A percentile compares a stretch with the other conserved stretches of the same genome.
Evolutionary conservation across 1,284 basidiomycete genomes (phyloP).

Genomic region (Cutaneotrichosporon cavernicola): DNA sequence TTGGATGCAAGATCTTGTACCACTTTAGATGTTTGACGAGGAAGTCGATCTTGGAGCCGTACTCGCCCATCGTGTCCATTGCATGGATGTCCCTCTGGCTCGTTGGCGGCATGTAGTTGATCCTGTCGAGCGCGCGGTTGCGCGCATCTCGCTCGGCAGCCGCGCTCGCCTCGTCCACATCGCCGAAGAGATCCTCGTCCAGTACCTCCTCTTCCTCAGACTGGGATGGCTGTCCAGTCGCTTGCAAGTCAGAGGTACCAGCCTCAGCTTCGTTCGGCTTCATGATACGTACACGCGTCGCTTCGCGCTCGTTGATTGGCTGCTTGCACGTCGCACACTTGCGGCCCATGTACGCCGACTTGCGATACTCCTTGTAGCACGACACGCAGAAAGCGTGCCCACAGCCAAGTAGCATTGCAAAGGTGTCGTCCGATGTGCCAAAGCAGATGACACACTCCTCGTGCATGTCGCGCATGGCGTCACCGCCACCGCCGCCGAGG

Average conservation of each 20-base stretch:
- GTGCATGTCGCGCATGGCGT: slow-evolving; percentile 29
- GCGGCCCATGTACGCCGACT: slow-evolving; percentile 25
- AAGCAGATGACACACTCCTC: slow-evolving; percentile 51
- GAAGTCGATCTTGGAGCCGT: slow-evolving; percentile 52
- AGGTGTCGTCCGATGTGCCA: slow-evolving; percentile 43
- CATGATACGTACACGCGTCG: slow-evolving; percentile 57
- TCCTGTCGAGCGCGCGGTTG: slow-evolving; percentile 29
- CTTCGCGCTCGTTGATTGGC: slow-evolving; percentile 6
- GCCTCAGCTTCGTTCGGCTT: background rate
- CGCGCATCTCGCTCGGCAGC: slow-evolving; percentile 14
- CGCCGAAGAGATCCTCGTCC: slow-evolving; percentile 11
- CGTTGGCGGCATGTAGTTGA: slow-evolving; percentile 33
- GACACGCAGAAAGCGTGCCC: slow-evolving; percentile 50
- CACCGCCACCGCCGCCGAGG: slow-evolving; percentile 29
- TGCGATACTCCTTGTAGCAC: slow-evolving; percentile 41
- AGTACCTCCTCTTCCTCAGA: slow-evolving; percentile 7
- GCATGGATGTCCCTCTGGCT: slow-evolving; percentile 29
- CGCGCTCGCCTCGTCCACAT: slow-evolving; percentile 18
- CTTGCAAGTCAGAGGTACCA: background rate
- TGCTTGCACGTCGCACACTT: slow-evolving; percentile 44
- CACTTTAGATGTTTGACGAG: slow-evolving; percentile 47
- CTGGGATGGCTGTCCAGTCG: background rate
- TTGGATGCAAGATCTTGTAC: slow-evolving; percentile 30
- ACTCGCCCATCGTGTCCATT: slow-evolving; percentile 49
- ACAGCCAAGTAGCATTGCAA: slow-evolving; percentile 41